A percentile compares a stretch with the other conserved stretches of the same genome.
phyloP scores from a whole-genome alignment of 192 early-diverging fungal species.

The Coemansia sp. region DNA sequence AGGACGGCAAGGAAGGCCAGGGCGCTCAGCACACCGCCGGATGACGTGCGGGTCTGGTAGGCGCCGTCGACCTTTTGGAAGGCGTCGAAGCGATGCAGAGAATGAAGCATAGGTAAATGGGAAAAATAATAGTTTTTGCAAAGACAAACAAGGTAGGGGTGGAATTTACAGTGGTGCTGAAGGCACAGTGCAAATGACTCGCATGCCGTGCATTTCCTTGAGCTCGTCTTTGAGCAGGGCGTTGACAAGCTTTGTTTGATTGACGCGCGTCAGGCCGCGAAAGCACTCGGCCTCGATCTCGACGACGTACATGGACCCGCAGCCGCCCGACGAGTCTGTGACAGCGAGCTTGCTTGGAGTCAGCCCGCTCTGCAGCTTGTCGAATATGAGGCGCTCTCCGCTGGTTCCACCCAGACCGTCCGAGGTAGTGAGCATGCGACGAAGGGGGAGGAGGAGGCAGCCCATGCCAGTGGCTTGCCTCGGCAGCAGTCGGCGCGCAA shows the following conservation, averaged over 20 bases:
- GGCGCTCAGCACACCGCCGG: slow-evolving; percentile 74
- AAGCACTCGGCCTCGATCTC: slow-evolving; percentile 79
- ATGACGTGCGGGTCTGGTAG: slow-evolving; percentile 66
- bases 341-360: slow-evolving; percentile 69
- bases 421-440: not conserved
- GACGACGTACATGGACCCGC: slow-evolving; percentile 96
- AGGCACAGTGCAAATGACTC: slow-evolving; percentile 43
- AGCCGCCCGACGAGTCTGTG: slow-evolving; percentile 89
- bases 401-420: slow-evolving; percentile 15
- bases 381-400: slow-evolving; percentile 73
- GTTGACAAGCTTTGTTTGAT: slow-evolving; percentile 90
- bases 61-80: slow-evolving; percentile 86
- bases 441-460: not conserved
- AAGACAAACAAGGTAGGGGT: not conserved
- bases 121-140: not conserved
- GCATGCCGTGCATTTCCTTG: slow-evolving; percentile 89
- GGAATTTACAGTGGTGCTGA: slow-evolving; percentile 1
- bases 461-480: not conserved
- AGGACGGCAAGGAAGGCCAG: slow-evolving; percentile 64
- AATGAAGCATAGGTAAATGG: not conserved
- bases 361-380: slow-evolving; percentile 70
- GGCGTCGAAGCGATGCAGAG: slow-evolving; percentile 61
- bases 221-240: slow-evolving; percentile 84
- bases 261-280: slow-evolving; percentile 70
- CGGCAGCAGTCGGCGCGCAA: not conserved